phyloP scores from a whole-genome alignment of 1,284 basidiomycete genomes.

The Trichosporon coremiiforme region DNA sequence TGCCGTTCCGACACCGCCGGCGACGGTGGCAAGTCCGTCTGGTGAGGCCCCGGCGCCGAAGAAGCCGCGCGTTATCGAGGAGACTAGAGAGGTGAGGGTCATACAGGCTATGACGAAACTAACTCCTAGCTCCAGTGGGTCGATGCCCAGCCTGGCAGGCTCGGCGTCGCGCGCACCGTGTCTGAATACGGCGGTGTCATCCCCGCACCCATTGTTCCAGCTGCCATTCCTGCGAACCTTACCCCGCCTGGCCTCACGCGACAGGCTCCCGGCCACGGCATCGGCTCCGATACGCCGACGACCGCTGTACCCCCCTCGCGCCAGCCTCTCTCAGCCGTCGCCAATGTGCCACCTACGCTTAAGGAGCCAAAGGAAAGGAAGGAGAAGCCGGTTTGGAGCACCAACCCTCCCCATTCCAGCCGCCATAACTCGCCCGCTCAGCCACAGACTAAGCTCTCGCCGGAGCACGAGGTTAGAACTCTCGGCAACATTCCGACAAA shows the following conservation, averaged over 20 bases:
- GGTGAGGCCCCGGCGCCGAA: slow-evolving; percentile 11
- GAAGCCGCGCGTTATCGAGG: slow-evolving; percentile 40
- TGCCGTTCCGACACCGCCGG: slow-evolving; percentile 42
- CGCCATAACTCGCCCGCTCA: background rate
- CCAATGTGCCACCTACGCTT: background rate
- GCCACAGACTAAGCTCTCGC: background rate
- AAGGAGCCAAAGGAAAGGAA: slow-evolving; percentile 20
- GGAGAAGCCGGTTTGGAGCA: slow-evolving; percentile 38
- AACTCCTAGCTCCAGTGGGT: slow-evolving; percentile 21
- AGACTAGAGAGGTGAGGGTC: slow-evolving; percentile 43
- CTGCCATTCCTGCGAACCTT: background rate
- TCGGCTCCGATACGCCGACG: background rate
- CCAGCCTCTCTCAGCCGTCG: background rate
- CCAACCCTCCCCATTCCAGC: slow-evolving; percentile 33
- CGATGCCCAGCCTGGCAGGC: slow-evolving; percentile 6
- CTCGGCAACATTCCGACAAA: background rate
- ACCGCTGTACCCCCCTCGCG: background rate
- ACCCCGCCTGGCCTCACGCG: background rate
- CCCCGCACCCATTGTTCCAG: background rate
- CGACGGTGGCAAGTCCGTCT: slow-evolving; percentile 39
- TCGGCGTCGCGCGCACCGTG: background rate
- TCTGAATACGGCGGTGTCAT: background rate
- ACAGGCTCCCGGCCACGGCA: background rate
- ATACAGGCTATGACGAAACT: background rate
- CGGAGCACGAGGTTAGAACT: slow-evolving; percentile 2